Base-by-base conservation (phyloP, 1,284 basidiomycete species). In the Naganishia liquefaciens region DNA sequence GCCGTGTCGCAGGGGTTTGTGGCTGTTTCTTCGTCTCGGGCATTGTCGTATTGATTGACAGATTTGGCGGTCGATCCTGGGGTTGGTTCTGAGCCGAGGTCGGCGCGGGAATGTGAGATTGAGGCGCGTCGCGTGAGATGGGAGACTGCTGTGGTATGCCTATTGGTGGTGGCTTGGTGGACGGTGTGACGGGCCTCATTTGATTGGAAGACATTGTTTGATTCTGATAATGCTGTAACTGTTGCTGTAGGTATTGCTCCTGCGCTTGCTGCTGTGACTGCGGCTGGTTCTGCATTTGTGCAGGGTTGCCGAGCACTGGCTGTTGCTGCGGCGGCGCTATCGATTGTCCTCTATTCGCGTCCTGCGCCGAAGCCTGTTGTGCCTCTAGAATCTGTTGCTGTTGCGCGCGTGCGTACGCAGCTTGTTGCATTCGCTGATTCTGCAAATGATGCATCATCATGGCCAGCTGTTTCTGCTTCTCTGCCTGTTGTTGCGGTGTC, bases 391-490 rank as follows among this genome's bases (percentile, higher is more conserved):
- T n/a, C 21, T 60, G 55, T 39, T 60, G 55, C 46, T 60, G 55
- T 19, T 37, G 33, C 33, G 33, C 33, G 33, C 30, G 55, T 17
- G 47, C 44, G 19, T 39, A 60, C 6, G 54, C 47, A 10, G 46
- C 49, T 21, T 62, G 60, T 28, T 62, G 60, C 39, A 53, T 53
- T n/a, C 51, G 19, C 51, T 62, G 47, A 23, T 62, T 37, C 17
- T 62, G 60, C n/a, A 62, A 27, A 25, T 62, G 60, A 25, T 62
- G 60, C 23, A 52, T 42, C 39, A 62, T 62, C 3, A 39, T 27
- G 6, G 49, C 27, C 28, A 62, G 23, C 10, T 62, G 37, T 9
- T 43, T 30, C 46, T 64, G 62, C 25, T 54, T 53, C 2, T 63
- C 50, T 3, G 39, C 39, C 50, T 62, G 60, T 27, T 42, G 60